These are phyloP conservation scores for Puccinia triticina DNA, from an alignment of 1,284 basidiomycete genomes.

Conservation along the genomic window DNA sequence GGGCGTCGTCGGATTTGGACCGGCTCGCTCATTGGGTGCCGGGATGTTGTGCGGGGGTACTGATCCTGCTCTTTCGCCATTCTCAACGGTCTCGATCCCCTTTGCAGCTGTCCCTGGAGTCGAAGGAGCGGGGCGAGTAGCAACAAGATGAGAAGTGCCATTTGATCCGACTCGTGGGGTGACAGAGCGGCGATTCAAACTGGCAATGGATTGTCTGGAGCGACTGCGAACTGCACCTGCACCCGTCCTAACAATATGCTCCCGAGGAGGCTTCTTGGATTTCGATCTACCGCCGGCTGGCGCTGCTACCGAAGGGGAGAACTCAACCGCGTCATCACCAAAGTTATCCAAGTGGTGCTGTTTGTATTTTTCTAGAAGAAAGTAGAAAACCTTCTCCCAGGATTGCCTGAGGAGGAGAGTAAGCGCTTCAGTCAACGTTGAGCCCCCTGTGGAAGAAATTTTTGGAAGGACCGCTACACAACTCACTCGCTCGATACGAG, in stretches of 20 bases:
- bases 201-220: conserved; percentile 45
- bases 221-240: conserved; percentile 46
- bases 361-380: conserved; percentile 78
- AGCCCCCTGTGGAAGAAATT: background rate
- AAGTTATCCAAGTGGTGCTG: conserved; percentile 71
- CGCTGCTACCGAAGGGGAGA: background rate
- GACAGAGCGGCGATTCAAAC: conserved; percentile 25
- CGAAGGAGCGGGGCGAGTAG: conserved; percentile 43
- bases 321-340: conserved; percentile 66
- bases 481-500: conserved; percentile 60
- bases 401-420: conserved; percentile 66
- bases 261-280: conserved; percentile 38
- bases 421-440: background rate
- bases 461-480: background rate
- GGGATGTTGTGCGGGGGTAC: conserved; percentile 19
- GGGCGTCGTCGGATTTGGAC: conserved; percentile 10
- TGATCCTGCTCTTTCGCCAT: background rate
- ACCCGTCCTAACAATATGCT: conserved; percentile 42
- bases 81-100: background rate
- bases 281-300: conserved; percentile 5
- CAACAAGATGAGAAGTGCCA: conserved; percentile 30
- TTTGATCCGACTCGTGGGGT: conserved; percentile 11
- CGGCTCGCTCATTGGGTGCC: background rate
- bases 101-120: background rate
- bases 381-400: conserved; percentile 92